These are phyloP conservation scores for Lentinula sp. DNA, from an alignment of 768 basidiomycete species.

Conservation along the genomic window DNA sequence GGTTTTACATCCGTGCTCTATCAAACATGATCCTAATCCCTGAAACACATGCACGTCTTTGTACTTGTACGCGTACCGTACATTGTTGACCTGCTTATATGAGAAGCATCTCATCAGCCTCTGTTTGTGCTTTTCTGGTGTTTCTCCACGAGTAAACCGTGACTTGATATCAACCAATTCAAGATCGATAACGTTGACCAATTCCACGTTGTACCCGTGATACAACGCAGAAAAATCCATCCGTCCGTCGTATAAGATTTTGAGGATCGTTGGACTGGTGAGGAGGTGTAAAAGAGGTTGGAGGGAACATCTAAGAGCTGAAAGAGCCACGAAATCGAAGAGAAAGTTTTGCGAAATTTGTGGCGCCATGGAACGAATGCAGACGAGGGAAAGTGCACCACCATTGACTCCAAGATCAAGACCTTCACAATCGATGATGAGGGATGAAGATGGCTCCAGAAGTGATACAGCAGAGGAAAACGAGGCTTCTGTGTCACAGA, in stretches of 20 bases:
- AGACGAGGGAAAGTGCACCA: conserved; percentile 29
- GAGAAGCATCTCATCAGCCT: conserved; percentile 1
- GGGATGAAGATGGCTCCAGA: conserved; percentile 6
- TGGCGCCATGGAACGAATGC: conserved; percentile 20
- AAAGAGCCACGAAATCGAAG: conserved; percentile 28
- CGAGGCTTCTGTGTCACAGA: background rate
- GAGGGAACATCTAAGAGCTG: conserved; percentile 11
- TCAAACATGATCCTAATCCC: conserved; percentile 29
- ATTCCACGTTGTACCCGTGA: conserved; percentile 17
- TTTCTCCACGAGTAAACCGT: conserved; percentile 17
- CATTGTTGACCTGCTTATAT: background rate
- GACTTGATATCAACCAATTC: conserved; percentile 33
- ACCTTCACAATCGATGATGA: conserved; percentile 34
- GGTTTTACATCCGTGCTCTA: background rate
- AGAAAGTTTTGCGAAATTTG: conserved; percentile 25
- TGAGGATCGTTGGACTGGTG: conserved; percentile 20
- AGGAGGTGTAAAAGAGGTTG: conserved; percentile 21
- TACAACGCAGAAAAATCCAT: conserved; percentile 32
- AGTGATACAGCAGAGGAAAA: background rate
- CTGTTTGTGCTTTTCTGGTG: conserved; percentile 14
- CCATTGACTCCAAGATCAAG: conserved; percentile 22
- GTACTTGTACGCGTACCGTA: conserved; percentile 16
- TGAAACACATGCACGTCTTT: conserved; percentile 25
- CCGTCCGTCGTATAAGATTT: conserved; percentile 38
- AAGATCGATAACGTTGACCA: conserved; percentile 31